These are phyloP conservation scores for Phytomonas francai DNA, from an alignment of 208 protist genomes.

Conservation along the genomic window DNA sequence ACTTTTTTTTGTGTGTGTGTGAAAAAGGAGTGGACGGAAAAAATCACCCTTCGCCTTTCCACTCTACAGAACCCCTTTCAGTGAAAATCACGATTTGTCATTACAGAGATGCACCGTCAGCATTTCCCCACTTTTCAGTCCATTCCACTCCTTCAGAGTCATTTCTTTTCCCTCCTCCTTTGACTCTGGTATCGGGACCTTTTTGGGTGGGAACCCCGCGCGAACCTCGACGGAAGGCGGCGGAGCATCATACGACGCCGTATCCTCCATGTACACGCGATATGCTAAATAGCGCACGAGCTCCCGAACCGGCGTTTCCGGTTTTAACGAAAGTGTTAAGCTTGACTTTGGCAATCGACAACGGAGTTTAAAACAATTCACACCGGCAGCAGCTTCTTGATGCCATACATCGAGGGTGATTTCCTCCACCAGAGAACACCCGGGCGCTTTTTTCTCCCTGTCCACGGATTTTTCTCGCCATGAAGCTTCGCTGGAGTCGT, in stretches of 20 bases:
- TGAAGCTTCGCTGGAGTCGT: conserved; percentile 5
- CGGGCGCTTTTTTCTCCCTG: conserved; percentile 8
- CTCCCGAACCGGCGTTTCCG: conserved; percentile 38
- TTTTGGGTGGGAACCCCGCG: conserved; percentile 44
- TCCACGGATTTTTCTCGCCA: neutral
- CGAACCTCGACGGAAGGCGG: conserved; percentile 28
- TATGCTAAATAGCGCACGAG: conserved; percentile 60
- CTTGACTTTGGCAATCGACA: conserved; percentile 43
- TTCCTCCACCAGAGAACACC: conserved; percentile 2
- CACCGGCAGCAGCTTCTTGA: conserved; percentile 5
- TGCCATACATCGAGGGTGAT: conserved; percentile 24
- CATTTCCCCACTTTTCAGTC: conserved; percentile 50
- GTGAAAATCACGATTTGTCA: conserved; percentile 1
- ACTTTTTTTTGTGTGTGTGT: neutral
- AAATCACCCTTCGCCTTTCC: neutral
- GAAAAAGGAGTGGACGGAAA: neutral
- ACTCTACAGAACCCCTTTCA: neutral
- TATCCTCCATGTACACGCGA: conserved; percentile 32
- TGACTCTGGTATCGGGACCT: conserved; percentile 13
- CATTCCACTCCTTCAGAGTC: conserved; percentile 28
- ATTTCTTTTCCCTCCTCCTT: conserved; percentile 14
- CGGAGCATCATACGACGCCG: conserved; percentile 18
- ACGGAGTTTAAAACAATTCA: conserved; percentile 35
- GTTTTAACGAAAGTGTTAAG: conserved; percentile 38
- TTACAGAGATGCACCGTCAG: conserved; percentile 38